Percentiles rank a stretch among this genome's conserved stretches.
Evolutionary conservation across 2,329 filamentous ascomycete species (phyloP).

Genomic region (Cladosporium sp.): DNA sequence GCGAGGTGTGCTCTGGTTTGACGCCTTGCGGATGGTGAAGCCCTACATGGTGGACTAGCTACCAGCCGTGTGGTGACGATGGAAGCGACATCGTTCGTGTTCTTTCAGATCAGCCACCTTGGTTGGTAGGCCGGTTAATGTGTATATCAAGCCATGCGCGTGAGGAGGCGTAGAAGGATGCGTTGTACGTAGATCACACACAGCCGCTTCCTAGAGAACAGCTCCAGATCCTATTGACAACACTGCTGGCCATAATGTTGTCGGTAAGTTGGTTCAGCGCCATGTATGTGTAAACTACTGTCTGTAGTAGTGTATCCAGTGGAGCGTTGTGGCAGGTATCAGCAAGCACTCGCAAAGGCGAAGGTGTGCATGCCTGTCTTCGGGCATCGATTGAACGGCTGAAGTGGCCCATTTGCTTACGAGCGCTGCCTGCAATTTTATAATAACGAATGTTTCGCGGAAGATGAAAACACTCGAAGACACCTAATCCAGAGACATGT

Average conservation of each 20-base stretch:
- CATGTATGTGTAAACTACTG: neutral
- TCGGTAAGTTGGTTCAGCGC: neutral
- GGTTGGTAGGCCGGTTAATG: neutral
- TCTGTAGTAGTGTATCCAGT: no score
- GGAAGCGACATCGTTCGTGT: neutral
- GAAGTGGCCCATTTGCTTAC: neutral
- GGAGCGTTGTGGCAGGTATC: neutral
- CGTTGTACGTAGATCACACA: neutral
- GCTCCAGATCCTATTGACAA: neutral
- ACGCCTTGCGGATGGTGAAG: neutral
- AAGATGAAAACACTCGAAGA: no score
- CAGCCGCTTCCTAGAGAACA: neutral
- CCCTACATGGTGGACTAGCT: neutral
- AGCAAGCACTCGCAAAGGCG: neutral
- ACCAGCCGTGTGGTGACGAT: neutral
- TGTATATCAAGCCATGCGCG: neutral
- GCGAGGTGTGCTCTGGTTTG: neutral
- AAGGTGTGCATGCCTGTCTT: neutral
- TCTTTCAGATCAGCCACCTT: neutral
- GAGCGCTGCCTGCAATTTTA: neutral
- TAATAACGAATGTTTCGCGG: no score
- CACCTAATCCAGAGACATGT: neutral
- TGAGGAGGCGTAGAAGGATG: neutral
- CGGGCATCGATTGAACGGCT: neutral
- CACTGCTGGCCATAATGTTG: neutral